Evolutionary conservation across 176 grass and related monocot species (phyloP).

Genomic region (Zizania latifolia): DNA sequence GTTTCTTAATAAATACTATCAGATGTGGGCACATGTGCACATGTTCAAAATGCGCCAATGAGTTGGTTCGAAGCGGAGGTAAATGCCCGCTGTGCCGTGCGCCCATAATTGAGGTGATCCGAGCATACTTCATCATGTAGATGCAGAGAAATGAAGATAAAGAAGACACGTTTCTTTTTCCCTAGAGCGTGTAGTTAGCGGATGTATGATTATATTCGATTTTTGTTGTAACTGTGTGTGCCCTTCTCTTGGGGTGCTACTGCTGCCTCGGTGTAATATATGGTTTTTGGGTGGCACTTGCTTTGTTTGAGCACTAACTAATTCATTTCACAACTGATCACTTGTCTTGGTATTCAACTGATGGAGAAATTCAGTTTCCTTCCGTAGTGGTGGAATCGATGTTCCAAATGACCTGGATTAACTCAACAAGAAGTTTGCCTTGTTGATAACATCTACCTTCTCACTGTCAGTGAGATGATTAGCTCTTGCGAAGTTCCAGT

Average conservation of each 20-base stretch:
- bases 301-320: neutral
- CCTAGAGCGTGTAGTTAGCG: neutral
- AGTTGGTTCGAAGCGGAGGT: conserved; percentile 62
- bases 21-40: conserved; percentile 99
- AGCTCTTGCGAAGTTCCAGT: too few species aligned
- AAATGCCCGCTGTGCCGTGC: conserved; percentile 94
- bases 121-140: conserved; percentile 59
- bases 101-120: conserved; percentile 86
- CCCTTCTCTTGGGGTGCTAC: neutral
- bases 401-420: too few species aligned
- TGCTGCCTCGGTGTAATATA: conserved; percentile 22
- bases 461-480: too few species aligned
- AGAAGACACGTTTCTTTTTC: neutral
- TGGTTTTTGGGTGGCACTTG: conserved; percentile 25
- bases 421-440: too few species aligned
- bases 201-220: conserved; percentile 24
- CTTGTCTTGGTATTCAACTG: too few species aligned
- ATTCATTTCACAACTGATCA: neutral
- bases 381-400: too few species aligned
- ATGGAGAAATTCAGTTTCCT: too few species aligned
- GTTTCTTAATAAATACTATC: conserved; percentile 8
- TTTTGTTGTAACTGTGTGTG: neutral
- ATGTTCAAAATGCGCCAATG: conserved; percentile 87
- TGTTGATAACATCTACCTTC: too few species aligned
- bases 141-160: conserved; percentile 21